Evolutionary conservation across 1,284 basidiomycete genomes (phyloP).

Genomic region (Rhodotorula sp.): DNA sequence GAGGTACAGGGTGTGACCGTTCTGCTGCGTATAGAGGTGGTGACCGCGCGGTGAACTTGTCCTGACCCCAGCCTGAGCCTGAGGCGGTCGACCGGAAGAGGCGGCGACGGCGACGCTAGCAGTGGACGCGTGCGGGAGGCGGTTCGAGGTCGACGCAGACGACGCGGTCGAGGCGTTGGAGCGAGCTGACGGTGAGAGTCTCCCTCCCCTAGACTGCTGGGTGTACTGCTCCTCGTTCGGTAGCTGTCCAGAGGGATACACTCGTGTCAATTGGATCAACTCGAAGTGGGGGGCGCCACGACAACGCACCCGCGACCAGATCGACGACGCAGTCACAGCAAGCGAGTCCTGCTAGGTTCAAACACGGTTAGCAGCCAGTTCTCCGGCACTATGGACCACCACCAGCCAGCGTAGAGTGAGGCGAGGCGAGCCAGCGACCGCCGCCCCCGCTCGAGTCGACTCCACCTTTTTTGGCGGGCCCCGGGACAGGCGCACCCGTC

Average conservation of each 20-base stretch:
- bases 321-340: slow-evolving; percentile 11
- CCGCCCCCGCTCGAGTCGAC: not conserved
- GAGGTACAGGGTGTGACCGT: not conserved
- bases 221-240: slow-evolving; percentile 11
- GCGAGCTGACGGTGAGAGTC: slow-evolving; percentile 4
- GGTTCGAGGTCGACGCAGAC: not conserved
- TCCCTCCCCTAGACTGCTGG: not conserved
- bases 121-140: not conserved
- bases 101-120: not conserved
- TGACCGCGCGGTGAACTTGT: not conserved
- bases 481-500: no score
- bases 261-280: not conserved
- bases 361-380: not conserved
- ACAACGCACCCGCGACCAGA: slow-evolving; percentile 16
- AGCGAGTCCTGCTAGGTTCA: not conserved
- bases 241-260: not conserved
- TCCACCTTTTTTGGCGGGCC: not conserved
- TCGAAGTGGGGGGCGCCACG: not conserved
- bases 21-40: not conserved
- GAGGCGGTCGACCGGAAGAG: no score
- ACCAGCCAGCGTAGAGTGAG: no score
- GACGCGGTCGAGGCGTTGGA: slow-evolving; percentile 2
- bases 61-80: not conserved
- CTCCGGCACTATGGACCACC: no score
- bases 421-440: not conserved